phyloP scores from a whole-genome alignment of 2,329 filamentous ascomycete species.

The Periconia macrospinosa region DNA sequence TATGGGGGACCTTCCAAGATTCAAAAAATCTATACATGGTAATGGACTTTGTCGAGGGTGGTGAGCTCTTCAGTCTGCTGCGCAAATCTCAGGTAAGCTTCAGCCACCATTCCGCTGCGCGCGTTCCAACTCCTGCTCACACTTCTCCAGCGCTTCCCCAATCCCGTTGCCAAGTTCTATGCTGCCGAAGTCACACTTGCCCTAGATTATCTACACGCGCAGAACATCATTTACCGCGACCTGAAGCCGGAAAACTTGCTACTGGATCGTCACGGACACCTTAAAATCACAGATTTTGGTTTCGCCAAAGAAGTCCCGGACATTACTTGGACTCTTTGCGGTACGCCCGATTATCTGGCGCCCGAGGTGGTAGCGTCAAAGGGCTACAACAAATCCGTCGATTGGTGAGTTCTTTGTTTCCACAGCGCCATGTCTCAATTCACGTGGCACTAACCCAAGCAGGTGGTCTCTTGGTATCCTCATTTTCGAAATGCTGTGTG shows the following conservation, averaged over 20 bases:
- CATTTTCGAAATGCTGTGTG: constrained; percentile 99
- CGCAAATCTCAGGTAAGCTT: constrained; percentile 83
- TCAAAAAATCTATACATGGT: constrained; percentile 98
- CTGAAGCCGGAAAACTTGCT: constrained; percentile 94
- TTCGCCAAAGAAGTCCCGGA: constrained; percentile 98
- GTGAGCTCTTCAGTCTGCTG: constrained; percentile 92
- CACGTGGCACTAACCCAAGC: constrained; percentile 10
- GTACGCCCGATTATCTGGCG: constrained; percentile 95
- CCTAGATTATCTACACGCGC: constrained; percentile 89
- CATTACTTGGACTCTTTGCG: constrained; percentile 98
- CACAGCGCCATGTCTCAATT: not conserved
- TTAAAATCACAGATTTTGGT: constrained; percentile 98
- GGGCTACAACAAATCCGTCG: constrained; percentile 98
- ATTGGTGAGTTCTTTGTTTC: constrained; percentile 70
- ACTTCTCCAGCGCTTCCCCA: constrained; percentile 81
- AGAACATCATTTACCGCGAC: constrained; percentile 97
- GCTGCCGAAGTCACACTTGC: constrained; percentile 95
- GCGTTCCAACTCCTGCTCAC: constrained; percentile 1
- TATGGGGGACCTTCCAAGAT: constrained; percentile 99
- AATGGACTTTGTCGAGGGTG: constrained; percentile 99
- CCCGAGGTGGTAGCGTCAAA: constrained; percentile 99
- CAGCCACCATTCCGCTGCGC: constrained; percentile 12
- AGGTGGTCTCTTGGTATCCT: constrained; percentile 99
- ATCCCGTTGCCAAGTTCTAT: constrained; percentile 98
- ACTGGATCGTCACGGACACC: constrained; percentile 86